A percentile compares a stretch with the other conserved stretches of the same genome.
These are phyloP conservation scores for Diaporthe ilicicola DNA, from an alignment of 2,329 filamentous ascomycete species.

Conservation along the genomic window DNA sequence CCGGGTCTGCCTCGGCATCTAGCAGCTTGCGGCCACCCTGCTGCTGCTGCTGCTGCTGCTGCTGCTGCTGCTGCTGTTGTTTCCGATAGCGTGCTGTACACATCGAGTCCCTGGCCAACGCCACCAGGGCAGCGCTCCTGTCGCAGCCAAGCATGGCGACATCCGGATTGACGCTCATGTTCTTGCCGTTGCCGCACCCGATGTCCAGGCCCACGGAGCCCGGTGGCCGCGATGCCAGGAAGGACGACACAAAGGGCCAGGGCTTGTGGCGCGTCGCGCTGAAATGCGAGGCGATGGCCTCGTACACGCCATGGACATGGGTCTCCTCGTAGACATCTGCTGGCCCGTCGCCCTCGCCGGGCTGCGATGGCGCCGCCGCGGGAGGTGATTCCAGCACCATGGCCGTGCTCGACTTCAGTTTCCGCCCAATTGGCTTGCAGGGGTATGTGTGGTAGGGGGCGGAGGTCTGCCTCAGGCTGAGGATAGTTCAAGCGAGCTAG, in stretches of 20 bases:
- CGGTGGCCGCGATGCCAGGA: conserved; percentile 70
- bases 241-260: conserved; percentile 89
- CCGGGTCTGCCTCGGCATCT: not conserved
- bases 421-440: not conserved
- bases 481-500: not conserved
- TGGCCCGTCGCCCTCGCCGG: conserved; percentile 35
- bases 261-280: conserved; percentile 82
- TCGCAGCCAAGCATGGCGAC: conserved; percentile 88
- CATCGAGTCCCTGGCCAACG: conserved; percentile 52
- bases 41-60: conserved; percentile 26
- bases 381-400: conserved; percentile 30
- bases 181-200: conserved; percentile 97
- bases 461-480: conserved; percentile 10
- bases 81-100: conserved; percentile 28
- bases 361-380: conserved; percentile 36
- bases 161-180: conserved; percentile 79
- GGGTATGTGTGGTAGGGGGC: not conserved
- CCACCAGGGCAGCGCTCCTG: conserved; percentile 69
- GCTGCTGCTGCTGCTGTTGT: conserved; percentile 8
- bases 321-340: conserved; percentile 77
- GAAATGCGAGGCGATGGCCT: conserved; percentile 85
- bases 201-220: conserved; percentile 88
- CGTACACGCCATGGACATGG: conserved; percentile 93
- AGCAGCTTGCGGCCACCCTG: not conserved
- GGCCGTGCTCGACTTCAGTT: conserved; percentile 7